These are phyloP conservation scores for Globisporangium alternatum DNA, from an alignment of 352 stramenopile species.

Conservation along the genomic window DNA sequence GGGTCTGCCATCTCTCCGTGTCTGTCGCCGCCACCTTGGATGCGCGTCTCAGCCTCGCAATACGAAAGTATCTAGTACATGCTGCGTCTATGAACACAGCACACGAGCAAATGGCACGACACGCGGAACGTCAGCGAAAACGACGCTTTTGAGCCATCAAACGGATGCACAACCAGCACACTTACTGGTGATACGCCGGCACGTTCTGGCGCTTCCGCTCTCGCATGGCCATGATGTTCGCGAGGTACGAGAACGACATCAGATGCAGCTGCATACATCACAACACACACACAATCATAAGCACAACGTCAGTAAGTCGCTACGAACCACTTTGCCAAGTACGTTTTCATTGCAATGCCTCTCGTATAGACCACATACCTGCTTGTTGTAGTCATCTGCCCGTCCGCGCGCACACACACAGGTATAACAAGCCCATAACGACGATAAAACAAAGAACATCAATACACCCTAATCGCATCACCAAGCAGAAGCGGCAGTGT, in stretches of 20 bases:
- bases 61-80: constrained; percentile 30
- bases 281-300: background rate
- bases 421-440: background rate
- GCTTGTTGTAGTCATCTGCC: constrained; percentile 46
- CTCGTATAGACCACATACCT: constrained; percentile 14
- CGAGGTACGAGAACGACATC: constrained; percentile 48
- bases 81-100: constrained; percentile 28
- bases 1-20: background rate
- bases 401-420: background rate
- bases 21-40: background rate
- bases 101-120: background rate
- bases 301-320: background rate
- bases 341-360: too few relatives aligned
- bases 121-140: background rate
- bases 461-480: background rate
- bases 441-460: background rate
- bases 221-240: constrained; percentile 50
- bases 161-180: background rate
- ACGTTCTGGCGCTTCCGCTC: constrained; percentile 33
- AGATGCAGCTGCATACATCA: constrained; percentile 32
- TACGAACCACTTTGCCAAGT: too few relatives aligned
- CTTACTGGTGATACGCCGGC: constrained; percentile 20
- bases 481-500: background rate
- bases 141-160: background rate
- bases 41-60: background rate